A percentile compares a stretch with the other conserved stretches of the same genome.
Conservation (phyloP, 2,329 filamentous ascomycete species). For the Alternaria brassicicola region DNA sequence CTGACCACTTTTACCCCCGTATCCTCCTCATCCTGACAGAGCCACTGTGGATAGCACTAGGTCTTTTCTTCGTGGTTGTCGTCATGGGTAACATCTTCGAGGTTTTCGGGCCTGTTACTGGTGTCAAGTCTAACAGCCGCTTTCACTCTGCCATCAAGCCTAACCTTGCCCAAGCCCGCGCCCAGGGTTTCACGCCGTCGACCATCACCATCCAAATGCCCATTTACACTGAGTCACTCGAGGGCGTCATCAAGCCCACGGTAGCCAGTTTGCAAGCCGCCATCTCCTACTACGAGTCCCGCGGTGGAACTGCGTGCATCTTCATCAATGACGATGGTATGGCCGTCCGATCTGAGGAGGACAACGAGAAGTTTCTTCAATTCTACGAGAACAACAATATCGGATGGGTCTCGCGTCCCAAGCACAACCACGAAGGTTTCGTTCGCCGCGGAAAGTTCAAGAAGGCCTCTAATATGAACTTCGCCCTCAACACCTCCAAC, state of each 20-base stretch:
- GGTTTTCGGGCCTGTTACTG: constrained; percentile 77
- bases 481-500: constrained; percentile 65
- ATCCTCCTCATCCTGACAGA: constrained; percentile 57
- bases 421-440: constrained; percentile 45
- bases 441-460: constrained; percentile 39
- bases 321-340: constrained; percentile 72
- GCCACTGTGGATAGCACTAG: constrained; percentile 60
- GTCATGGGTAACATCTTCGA: constrained; percentile 35
- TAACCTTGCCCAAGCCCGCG: constrained; percentile 53
- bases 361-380: constrained; percentile 50
- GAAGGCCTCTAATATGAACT: constrained; percentile 73
- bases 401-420: constrained; percentile 55
- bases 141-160: constrained; percentile 70
- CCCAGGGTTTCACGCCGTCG: constrained; percentile 65
- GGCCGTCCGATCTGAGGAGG: constrained; percentile 60
- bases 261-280: constrained; percentile 75
- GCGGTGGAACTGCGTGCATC: constrained; percentile 68
- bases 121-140: constrained; percentile 76
- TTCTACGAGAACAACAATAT: constrained; percentile 57
- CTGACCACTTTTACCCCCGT: constrained; percentile 60
- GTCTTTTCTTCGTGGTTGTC: constrained; percentile 46
- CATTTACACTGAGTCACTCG: constrained; percentile 82
- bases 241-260: constrained; percentile 74
- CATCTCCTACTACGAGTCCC: constrained; percentile 56
- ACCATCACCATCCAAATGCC: constrained; percentile 79